These are phyloP conservation scores for Magnusiomyces sp. DNA, from an alignment of 1,139 yeast species.

Conservation along the genomic window DNA sequence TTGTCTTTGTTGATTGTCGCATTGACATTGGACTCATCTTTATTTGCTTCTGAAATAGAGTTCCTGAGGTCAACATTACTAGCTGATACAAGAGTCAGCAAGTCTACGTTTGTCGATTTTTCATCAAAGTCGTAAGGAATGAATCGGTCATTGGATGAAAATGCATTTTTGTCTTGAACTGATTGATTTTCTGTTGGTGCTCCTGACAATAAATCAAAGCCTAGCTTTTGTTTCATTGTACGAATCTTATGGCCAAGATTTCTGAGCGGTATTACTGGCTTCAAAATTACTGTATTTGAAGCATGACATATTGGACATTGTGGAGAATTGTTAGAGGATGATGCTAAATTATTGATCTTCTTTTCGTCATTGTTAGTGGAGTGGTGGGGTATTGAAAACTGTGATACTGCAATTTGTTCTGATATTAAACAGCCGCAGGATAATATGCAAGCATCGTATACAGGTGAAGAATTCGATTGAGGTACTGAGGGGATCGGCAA, in stretches of 20 bases:
- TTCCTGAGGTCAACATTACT: no score
- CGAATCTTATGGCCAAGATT: constrained; percentile 5
- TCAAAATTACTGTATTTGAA: constrained; percentile 11
- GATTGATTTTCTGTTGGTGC: no score
- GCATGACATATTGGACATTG: constrained; percentile 9
- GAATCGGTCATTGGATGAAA: no score
- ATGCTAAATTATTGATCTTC: neutral
- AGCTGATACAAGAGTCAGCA: no score
- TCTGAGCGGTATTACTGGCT: constrained; percentile 7
- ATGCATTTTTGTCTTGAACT: no score
- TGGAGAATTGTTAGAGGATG: neutral
- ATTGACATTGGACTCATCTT: no score
- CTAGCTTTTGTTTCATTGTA: constrained; percentile 9
- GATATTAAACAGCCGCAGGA: constrained; percentile 70
- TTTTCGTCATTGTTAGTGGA: neutral
- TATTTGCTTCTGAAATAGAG: no score
- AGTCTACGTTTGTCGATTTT: no score
- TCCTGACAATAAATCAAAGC: neutral
- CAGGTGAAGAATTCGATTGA: neutral
- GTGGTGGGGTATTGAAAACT: neutral
- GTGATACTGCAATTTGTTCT: constrained; percentile 28
- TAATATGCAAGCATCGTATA: constrained; percentile 24
- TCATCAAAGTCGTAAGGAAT: no score
- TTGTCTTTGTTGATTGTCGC: no score
- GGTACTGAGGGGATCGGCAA: constrained; percentile 42